Evolutionary conservation across 139 green algal species (phyloP).

Genomic region (Tetradesmus obliquus): DNA sequence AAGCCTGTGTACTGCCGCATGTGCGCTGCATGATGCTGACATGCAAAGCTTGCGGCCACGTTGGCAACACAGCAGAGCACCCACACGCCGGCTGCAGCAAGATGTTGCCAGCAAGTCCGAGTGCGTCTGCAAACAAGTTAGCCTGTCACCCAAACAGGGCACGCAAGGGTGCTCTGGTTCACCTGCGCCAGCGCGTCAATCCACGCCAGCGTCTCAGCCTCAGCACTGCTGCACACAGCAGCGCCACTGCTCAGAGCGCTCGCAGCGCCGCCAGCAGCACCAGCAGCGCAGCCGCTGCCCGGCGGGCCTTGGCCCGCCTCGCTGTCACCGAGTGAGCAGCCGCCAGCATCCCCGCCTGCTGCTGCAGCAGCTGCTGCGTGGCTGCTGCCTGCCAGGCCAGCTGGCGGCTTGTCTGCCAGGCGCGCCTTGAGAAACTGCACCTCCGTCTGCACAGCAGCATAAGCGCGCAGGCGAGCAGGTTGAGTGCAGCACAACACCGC

Average conservation of each 20-base stretch:
- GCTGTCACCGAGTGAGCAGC: neutral
- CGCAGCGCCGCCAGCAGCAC: neutral
- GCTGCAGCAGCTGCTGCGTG: neutral
- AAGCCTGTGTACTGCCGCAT: neutral
- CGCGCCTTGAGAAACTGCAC: constrained; percentile 60
- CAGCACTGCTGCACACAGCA: constrained; percentile 16
- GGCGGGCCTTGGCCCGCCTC: neutral
- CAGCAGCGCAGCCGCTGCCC: neutral
- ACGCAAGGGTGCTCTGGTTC: neutral
- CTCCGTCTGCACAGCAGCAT: constrained; percentile 53
- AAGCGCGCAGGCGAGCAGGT: no score
- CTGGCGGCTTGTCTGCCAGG: constrained; percentile 36
- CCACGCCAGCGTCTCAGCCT: constrained; percentile 51
- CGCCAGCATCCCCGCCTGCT: neutral
- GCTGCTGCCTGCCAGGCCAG: neutral
- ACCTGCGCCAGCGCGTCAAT: constrained; percentile 57
- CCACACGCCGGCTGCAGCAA: no score
- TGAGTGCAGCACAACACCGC: neutral
- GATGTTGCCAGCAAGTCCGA: no score
- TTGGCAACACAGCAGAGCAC: no score
- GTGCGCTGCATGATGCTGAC: neutral
- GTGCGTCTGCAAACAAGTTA: no score
- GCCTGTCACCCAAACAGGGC: neutral
- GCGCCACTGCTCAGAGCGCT: neutral
- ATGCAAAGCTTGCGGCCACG: no score